phyloP scores from a whole-genome alignment of 140 eudicot species.

The Bidens hawaiensis region DNA sequence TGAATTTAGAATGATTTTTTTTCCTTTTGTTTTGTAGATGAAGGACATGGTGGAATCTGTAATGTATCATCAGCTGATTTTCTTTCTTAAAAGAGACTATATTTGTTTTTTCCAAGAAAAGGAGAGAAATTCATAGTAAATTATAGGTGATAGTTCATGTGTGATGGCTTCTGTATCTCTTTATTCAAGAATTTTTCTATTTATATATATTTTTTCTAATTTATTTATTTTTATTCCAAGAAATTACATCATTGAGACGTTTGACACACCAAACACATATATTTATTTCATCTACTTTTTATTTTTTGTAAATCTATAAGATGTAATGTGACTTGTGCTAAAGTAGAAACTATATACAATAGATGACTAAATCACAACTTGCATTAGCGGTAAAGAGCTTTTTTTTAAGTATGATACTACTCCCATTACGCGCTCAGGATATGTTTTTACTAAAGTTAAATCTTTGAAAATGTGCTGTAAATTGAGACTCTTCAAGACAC shows the following conservation, averaged over 20 bases:
- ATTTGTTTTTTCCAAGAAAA: constrained; percentile 4
- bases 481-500: no score
- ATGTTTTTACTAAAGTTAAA: background rate
- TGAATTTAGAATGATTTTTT: background rate
- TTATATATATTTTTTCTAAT: constrained; percentile 5
- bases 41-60: background rate
- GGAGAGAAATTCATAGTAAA: constrained; percentile 29
- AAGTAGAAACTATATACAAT: background rate
- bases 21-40: constrained; percentile 32
- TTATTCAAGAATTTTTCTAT: constrained; percentile 7
- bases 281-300: background rate
- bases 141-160: constrained; percentile 32
- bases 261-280: constrained; percentile 10
- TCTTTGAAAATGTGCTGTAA: background rate
- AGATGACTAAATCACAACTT: background rate
- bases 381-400: background rate
- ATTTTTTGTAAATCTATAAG: background rate
- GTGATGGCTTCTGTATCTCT: constrained; percentile 33
- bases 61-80: constrained; percentile 13
- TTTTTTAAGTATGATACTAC: no score
- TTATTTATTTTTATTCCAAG: constrained; percentile 21
- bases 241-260: constrained; percentile 16
- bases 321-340: background rate
- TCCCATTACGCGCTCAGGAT: background rate
- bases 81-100: constrained; percentile 13